Evolutionary conservation across 2,329 filamentous ascomycete genomes (phyloP).

Genomic region (Ascochyta rabiei): DNA sequence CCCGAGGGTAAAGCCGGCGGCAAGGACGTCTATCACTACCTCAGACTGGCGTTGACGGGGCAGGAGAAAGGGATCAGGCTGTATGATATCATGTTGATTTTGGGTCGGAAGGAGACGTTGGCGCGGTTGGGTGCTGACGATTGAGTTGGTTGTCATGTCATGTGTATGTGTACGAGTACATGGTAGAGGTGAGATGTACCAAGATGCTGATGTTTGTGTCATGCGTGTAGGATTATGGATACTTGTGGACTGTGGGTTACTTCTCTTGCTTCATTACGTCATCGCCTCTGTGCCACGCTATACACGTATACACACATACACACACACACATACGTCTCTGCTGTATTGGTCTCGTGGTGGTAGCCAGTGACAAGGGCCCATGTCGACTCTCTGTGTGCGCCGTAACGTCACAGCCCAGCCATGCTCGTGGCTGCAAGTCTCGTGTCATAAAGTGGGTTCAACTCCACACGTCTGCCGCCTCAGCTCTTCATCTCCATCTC

Average conservation of each 20-base stretch:
- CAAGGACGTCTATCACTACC: slow-evolving; percentile 44
- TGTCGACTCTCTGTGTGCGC: background rate
- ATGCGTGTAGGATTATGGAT: too few species aligned
- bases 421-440: background rate
- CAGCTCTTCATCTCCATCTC: slow-evolving; percentile 41
- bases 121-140: slow-evolving; percentile 32
- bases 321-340: background rate
- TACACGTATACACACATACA: background rate
- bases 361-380: background rate
- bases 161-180: background rate
- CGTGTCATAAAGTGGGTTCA: background rate
- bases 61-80: slow-evolving; percentile 42
- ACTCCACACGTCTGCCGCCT: background rate
- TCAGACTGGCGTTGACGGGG: slow-evolving; percentile 40
- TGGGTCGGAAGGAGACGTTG: slow-evolving; percentile 42
- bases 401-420: background rate
- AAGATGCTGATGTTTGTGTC: too few species aligned
- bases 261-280: background rate
- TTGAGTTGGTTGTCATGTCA: background rate
- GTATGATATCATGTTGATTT: slow-evolving; percentile 44
- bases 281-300: background rate
- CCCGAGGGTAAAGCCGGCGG: slow-evolving; percentile 30
- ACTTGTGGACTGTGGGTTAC: too few species aligned
- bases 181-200: too few species aligned
- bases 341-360: background rate